phyloP scores from a whole-genome alignment of 345 rosid species.

The Salix arbutifolia region DNA sequence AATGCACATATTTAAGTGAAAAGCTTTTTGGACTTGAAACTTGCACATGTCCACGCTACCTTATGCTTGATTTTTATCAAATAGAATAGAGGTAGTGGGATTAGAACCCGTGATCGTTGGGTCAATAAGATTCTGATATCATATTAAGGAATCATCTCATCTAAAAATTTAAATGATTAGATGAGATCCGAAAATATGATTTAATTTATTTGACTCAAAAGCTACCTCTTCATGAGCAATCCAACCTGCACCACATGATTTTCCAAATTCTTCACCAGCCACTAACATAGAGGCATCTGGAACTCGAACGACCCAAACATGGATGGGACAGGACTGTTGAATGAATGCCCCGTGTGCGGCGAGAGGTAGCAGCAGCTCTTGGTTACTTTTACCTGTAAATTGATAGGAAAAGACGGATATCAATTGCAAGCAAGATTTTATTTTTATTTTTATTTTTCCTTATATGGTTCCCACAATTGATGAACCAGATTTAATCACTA shows the following conservation, averaged over 20 bases:
- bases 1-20: too few species aligned
- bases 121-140: too few species aligned
- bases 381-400: not conserved
- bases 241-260: not conserved
- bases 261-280: not conserved
- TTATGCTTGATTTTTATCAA: too few species aligned
- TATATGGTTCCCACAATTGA: constrained; percentile 24
- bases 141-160: too few species aligned
- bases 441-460: not conserved
- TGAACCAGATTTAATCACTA: constrained; percentile 26
- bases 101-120: too few species aligned
- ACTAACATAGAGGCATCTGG: not conserved
- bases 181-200: too few species aligned
- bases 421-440: not conserved
- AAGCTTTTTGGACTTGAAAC: too few species aligned
- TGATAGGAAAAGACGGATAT: not conserved
- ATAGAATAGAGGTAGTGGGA: too few species aligned
- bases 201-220: too few species aligned
- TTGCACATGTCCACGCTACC: too few species aligned
- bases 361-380: not conserved
- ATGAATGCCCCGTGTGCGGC: constrained; percentile 5
- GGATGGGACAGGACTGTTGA: not conserved
- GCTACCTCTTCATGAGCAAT: constrained; percentile 5
- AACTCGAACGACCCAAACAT: too few species aligned
- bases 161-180: too few species aligned